Base-by-base conservation (phyloP, 176 grass and related monocot species). In the Juncus inflexus region DNA sequence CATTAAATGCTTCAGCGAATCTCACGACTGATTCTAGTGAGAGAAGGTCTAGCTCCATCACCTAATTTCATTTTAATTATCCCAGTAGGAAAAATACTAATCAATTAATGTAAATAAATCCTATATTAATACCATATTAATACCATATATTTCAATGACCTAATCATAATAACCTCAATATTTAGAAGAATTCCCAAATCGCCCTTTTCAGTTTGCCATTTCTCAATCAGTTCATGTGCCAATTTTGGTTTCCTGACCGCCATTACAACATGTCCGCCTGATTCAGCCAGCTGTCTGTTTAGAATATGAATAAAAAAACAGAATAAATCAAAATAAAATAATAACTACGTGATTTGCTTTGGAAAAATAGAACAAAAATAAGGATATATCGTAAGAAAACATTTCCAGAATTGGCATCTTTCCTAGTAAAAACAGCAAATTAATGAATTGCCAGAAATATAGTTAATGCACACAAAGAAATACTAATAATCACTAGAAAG, bases 1-100 rank as follows among this genome's bases (percentile, higher is more conserved):
- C 85, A 90, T 99, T 99, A 86, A 89, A 99, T 19, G 80, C 56
- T 80, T 92, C 83, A 63, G 94, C 78, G 86, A 99, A 99, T 78
- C 78, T 89, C 71, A 72, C 94, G 45, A 99, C 86, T 0, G 94
- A 99, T 41, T 90, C 72, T 2, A 99, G 85, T n/a, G 85, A 92
- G 60, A 92, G 65, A 14, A 92, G 81, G 75, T 99, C 88, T 66
- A 99, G 85, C 76, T 99, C 94, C 94, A 99, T 99, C 38, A 89
- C 94, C 94, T 99, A 81, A 76, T 71, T 58, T 40, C 15, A 60
- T 45, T 37, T 47, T 40, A 71, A 71, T 43, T 43, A 42, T 60
- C 43, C 55, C 51, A 64, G 19, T 28, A 28, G 19, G 19, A 28
- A 28, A 28, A 28, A 28, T 28, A 28, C 19, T 28, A 28, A 55